Evolutionary conservation across 345 rosid species (phyloP).

Genomic region (Ceriops tagal): DNA sequence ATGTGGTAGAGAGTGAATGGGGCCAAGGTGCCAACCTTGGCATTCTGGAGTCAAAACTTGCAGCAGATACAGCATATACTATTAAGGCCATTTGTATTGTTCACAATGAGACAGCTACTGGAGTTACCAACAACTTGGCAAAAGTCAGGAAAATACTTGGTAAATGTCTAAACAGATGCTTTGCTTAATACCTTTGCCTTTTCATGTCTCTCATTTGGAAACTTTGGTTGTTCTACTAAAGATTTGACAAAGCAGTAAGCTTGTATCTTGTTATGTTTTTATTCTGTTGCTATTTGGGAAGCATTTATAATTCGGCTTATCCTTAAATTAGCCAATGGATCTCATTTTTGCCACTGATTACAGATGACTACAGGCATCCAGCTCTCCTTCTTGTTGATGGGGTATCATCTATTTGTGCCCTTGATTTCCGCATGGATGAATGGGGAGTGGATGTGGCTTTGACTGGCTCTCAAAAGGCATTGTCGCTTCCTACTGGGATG

Average conservation of each 20-base stretch:
- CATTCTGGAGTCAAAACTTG: slow-evolving; percentile 69
- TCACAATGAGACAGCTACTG: slow-evolving; percentile 99
- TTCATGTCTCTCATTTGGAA: no score
- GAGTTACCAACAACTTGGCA: slow-evolving; percentile 94
- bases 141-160: slow-evolving; percentile 83
- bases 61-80: slow-evolving; percentile 65
- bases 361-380: slow-evolving; percentile 93
- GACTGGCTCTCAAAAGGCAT: slow-evolving; percentile 98
- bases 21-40: slow-evolving; percentile 97
- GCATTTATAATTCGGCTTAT: no score
- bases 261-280: background rate
- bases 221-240: no score
- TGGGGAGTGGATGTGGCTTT: slow-evolving; percentile 97
- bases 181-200: background rate
- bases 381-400: slow-evolving; percentile 94
- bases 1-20: slow-evolving; percentile 93
- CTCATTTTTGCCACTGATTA: slow-evolving; percentile 8
- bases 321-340: background rate
- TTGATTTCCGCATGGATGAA: slow-evolving; percentile 98
- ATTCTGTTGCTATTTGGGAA: background rate
- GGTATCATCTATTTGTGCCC: slow-evolving; percentile 95
- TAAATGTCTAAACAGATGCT: slow-evolving; percentile 23
- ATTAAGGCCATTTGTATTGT: slow-evolving; percentile 97
- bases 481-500: slow-evolving; percentile 94
- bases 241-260: no score